These are phyloP conservation scores for Nannochloris sp. DNA, from an alignment of 139 green algal genomes.

Conservation along the genomic window DNA sequence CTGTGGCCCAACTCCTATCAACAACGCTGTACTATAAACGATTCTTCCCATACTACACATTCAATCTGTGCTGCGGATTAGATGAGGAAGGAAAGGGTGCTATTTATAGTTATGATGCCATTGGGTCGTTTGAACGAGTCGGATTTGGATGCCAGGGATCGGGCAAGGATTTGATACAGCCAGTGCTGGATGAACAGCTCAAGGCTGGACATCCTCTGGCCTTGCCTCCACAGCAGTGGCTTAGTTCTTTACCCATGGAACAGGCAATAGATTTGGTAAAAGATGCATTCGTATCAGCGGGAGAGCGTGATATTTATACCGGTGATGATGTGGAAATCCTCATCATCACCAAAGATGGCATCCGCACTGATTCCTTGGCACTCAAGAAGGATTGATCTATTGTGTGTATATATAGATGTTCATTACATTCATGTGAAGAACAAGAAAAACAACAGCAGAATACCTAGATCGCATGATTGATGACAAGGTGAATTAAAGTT, in stretches of 20 bases:
- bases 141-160: conserved; percentile 80
- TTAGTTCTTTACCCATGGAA: conserved; percentile 58
- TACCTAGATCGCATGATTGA: too few species aligned
- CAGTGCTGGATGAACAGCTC: conserved; percentile 98
- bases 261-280: conserved; percentile 94
- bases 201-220: conserved; percentile 80
- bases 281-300: conserved; percentile 87
- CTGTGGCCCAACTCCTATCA: conserved; percentile 87
- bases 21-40: conserved; percentile 96
- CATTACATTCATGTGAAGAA: too few species aligned
- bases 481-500: too few species aligned
- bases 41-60: conserved; percentile 99
- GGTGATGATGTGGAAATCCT: conserved; percentile 92
- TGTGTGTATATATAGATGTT: too few species aligned
- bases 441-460: too few species aligned
- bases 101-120: conserved; percentile 97
- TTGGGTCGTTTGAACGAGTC: conserved; percentile 86
- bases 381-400: conserved; percentile 83
- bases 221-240: conserved; percentile 58
- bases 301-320: conserved; percentile 98
- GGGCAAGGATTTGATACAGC: conserved; percentile 94
- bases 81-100: conserved; percentile 86
- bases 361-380: conserved; percentile 54
- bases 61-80: conserved; percentile 89
- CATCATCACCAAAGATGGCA: conserved; percentile 86